Evolutionary conservation across 345 rosid species (phyloP).

Genomic region (Hevea brasiliensis): DNA sequence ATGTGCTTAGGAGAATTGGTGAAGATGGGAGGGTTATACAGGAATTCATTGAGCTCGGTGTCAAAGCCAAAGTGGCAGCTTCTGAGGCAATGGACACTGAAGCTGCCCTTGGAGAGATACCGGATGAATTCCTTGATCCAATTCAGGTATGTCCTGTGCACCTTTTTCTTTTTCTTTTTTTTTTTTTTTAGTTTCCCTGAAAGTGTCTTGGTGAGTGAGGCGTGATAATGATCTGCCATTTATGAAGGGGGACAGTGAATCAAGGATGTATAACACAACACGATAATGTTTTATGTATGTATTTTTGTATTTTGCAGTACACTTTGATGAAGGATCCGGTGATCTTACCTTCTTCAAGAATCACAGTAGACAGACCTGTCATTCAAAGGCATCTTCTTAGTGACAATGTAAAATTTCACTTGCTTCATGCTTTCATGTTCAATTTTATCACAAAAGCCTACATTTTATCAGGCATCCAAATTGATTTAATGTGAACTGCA

Average conservation of each 20-base stretch:
- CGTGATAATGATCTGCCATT: not conserved
- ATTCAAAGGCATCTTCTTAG: conserved; percentile 99
- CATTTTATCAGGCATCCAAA: not conserved
- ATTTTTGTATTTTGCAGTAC: conserved; percentile 44
- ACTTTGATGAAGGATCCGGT: conserved; percentile 99
- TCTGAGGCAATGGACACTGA: conserved; percentile 95
- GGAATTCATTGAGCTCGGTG: conserved; percentile 77
- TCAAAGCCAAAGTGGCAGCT: conserved; percentile 85
- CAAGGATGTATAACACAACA: not conserved
- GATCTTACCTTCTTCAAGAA: conserved; percentile 90
- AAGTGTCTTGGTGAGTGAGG: not conserved
- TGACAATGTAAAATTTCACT: conserved; percentile 49
- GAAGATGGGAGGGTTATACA: conserved; percentile 71
- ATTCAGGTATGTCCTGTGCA: conserved; percentile 52
- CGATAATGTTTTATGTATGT: not conserved
- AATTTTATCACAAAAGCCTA: conserved; percentile 1
- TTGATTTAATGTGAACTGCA: conserved; percentile 40
- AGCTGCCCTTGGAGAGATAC: conserved; percentile 91
- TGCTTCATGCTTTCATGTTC: not conserved
- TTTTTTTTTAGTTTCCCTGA: too few relatives aligned
- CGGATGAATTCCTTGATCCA: conserved; percentile 99
- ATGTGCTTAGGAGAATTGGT: conserved; percentile 73
- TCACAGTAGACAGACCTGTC: conserved; percentile 81
- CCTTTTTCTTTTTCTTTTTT: not conserved
- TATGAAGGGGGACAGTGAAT: not conserved